Evolutionary conservation across 768 basidiomycete genomes (phyloP).

Genomic region (Leucosporidium yakuticum): DNA sequence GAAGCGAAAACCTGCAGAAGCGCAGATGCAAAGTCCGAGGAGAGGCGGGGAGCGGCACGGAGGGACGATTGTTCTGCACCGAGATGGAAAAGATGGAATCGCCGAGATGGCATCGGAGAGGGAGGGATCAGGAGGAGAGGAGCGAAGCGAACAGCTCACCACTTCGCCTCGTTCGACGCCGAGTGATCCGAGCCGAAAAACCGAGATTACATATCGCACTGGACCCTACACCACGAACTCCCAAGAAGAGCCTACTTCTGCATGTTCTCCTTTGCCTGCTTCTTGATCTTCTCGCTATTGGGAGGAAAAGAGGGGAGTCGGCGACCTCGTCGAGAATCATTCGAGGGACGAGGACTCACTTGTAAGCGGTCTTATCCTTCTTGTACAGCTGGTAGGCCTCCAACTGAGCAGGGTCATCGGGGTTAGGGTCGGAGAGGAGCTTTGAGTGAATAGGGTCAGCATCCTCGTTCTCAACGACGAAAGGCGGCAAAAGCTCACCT

Average conservation of each 20-base stretch:
- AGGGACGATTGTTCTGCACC: too few species aligned
- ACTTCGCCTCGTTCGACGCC: too few species aligned
- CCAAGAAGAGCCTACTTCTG: constrained; percentile 56
- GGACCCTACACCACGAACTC: not conserved
- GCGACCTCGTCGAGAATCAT: constrained; percentile 37
- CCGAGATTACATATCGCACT: too few species aligned
- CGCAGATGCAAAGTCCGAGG: not conserved
- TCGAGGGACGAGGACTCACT: constrained; percentile 48
- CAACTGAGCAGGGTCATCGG: constrained; percentile 94
- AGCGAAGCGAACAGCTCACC: too few species aligned
- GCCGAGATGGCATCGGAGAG: too few species aligned
- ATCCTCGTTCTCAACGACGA: too few species aligned
- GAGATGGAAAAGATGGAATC: too few species aligned
- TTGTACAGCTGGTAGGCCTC: constrained; percentile 99
- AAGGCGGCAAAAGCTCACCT: constrained; percentile 40
- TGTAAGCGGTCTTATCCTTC: constrained; percentile 92
- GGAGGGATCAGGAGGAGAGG: too few species aligned
- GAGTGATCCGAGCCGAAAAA: not conserved
- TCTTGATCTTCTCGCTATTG: constrained; percentile 64
- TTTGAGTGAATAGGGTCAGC: too few species aligned
- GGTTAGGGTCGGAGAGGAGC: constrained; percentile 88
- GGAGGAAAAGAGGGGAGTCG: not conserved
- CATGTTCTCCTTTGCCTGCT: constrained; percentile 82
- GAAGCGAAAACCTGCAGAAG: too few species aligned
- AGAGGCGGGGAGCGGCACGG: too few species aligned